phyloP scores from a whole-genome alignment of 768 basidiomycete genomes.

The Suillus spraguei region DNA sequence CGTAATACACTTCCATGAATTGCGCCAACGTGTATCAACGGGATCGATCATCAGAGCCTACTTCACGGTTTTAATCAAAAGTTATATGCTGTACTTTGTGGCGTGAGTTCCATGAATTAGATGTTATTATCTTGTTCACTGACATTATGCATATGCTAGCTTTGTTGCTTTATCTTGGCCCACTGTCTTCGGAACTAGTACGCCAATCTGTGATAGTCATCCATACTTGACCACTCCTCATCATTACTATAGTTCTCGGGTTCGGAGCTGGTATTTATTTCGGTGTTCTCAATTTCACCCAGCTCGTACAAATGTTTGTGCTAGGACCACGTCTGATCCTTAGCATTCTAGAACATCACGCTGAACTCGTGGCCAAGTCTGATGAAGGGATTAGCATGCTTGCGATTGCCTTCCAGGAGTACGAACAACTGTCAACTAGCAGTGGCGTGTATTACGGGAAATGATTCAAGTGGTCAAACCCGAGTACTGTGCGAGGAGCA shows the following conservation, averaged over 20 bases:
- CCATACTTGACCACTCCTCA: background rate
- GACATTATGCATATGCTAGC: background rate
- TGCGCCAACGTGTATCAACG: background rate
- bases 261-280: background rate
- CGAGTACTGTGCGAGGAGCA: background rate
- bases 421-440: background rate
- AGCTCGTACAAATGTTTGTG: background rate
- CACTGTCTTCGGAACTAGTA: background rate
- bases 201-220: background rate
- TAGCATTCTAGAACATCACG: background rate
- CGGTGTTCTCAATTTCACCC: background rate
- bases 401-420: background rate
- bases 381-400: background rate
- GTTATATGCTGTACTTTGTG: background rate
- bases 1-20: background rate
- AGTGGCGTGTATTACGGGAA: background rate
- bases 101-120: background rate
- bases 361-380: background rate
- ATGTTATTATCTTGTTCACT: background rate
- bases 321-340: background rate
- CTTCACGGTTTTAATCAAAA: background rate
- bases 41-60: background rate
- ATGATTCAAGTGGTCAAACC: background rate
- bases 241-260: background rate
- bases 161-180: background rate